A percentile compares a stretch with the other conserved stretches of the same genome.
phyloP scores from a whole-genome alignment of 441 rosid species.

The Biscutella laevigata region DNA sequence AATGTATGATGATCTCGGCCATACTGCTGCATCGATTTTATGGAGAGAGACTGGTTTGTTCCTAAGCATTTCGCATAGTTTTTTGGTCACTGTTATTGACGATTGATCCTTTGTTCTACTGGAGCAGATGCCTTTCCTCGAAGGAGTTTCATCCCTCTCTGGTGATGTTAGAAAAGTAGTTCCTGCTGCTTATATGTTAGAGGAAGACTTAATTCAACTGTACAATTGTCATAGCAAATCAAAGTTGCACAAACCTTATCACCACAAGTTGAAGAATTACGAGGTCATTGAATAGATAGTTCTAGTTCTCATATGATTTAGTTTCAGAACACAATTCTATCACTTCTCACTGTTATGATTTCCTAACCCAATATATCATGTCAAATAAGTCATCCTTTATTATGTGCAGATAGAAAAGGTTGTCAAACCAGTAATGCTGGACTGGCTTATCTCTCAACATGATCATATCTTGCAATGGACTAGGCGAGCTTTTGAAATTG shows the following conservation, averaged over 20 bases:
- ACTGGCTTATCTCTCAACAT: conserved; percentile 96
- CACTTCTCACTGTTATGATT: conserved; percentile 11
- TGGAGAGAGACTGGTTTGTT: conserved; percentile 90
- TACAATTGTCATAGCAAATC: conserved; percentile 42
- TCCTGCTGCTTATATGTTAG: conserved; percentile 72
- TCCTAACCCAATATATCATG: not conserved
- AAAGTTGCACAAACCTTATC: conserved; percentile 29
- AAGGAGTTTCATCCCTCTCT: conserved; percentile 63
- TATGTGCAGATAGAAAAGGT: conserved; percentile 65
- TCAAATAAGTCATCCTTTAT: conserved; percentile 5
- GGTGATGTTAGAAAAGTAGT: conserved; percentile 78
- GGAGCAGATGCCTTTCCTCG: conserved; percentile 67
- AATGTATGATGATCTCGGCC: conserved; percentile 57
- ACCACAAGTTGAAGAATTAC: conserved; percentile 51
- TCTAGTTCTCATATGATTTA: not conserved
- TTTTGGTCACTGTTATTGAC: conserved; percentile 8
- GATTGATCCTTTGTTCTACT: conserved; percentile 20
- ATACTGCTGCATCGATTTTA: conserved; percentile 63
- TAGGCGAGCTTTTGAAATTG: conserved; percentile 86
- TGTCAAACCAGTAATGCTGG: conserved; percentile 73
- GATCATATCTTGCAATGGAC: conserved; percentile 91
- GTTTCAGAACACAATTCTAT: not conserved
- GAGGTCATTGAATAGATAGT: conserved; percentile 46
- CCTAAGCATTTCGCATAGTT: conserved; percentile 13
- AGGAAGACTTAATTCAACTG: conserved; percentile 53